These are phyloP conservation scores for Termitomyces sp. DNA, from an alignment of 1,284 basidiomycete genomes.

Conservation along the genomic window DNA sequence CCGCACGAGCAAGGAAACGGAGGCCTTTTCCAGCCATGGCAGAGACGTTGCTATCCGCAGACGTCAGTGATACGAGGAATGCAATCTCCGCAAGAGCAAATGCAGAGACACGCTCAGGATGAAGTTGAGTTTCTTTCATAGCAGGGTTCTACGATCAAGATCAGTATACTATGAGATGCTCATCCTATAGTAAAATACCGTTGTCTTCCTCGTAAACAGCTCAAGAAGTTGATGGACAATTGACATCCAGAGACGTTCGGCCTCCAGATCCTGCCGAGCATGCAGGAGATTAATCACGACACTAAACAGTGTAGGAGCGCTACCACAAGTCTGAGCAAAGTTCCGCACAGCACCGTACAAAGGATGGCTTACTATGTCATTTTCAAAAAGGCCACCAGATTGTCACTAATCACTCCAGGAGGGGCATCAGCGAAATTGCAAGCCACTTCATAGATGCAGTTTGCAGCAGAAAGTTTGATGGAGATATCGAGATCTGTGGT, in stretches of 20 bases:
- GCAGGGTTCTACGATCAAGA: conserved; percentile 33
- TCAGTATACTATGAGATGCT: neutral
- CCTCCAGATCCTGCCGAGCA: conserved; percentile 51
- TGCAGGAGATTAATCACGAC: conserved; percentile 55
- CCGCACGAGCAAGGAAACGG: conserved; percentile 60
- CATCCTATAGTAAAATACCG: conserved; percentile 32
- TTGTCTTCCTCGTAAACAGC: conserved; percentile 43
- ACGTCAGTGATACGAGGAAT: conserved; percentile 64
- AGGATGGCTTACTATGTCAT: conserved; percentile 24
- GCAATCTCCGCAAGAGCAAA: conserved; percentile 67
- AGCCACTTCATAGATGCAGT: conserved; percentile 40
- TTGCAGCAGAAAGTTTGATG: conserved; percentile 52
- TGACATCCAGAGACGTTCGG: conserved; percentile 64
- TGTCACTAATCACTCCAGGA: conserved; percentile 29
- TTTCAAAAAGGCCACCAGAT: conserved; percentile 30
- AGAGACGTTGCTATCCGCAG: conserved; percentile 60
- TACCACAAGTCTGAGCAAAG: conserved; percentile 23
- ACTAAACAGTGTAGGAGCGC: conserved; percentile 50
- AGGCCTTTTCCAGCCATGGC: conserved; percentile 63
- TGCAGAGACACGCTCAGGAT: conserved; percentile 49
- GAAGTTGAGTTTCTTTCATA: conserved; percentile 43
- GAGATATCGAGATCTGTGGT: conserved; percentile 55
- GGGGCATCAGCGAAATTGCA: conserved; percentile 39
- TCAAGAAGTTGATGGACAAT: conserved; percentile 56
- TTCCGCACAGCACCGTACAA: conserved; percentile 12